phyloP scores from a whole-genome alignment of 2,329 filamentous ascomycete genomes.

The Colletotrichum navitas region DNA sequence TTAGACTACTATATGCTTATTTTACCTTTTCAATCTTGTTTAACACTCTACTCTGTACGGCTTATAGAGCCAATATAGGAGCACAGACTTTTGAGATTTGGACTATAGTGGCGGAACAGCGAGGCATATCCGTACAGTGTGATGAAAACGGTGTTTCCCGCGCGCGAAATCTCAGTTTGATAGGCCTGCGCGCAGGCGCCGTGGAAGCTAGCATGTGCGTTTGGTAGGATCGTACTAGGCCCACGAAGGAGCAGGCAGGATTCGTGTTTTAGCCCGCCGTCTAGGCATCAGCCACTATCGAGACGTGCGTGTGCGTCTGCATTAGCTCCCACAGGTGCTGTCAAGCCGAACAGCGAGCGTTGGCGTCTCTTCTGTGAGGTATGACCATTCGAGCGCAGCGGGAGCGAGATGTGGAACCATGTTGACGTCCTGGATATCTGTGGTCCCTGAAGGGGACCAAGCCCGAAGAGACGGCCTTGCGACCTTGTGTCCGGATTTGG shows the following conservation, averaged over 20 bases:
- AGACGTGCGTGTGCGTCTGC: constrained; percentile 29
- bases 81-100: background rate
- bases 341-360: constrained; percentile 7
- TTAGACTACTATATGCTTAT: background rate
- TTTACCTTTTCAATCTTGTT: background rate
- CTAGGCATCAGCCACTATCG: constrained; percentile 22
- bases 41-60: no score
- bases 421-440: constrained; percentile 16
- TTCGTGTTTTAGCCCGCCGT: constrained; percentile 7
- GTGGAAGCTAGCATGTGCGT: constrained; percentile 1
- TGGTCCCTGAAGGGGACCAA: constrained; percentile 2
- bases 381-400: background rate
- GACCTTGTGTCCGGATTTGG: background rate
- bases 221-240: constrained; percentile 3
- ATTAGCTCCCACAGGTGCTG: constrained; percentile 20
- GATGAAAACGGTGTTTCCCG: background rate
- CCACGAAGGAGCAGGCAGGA: background rate
- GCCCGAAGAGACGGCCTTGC: background rate
- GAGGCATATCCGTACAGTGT: background rate
- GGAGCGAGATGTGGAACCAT: constrained; percentile 12
- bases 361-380: constrained; percentile 5
- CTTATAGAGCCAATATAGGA: background rate
- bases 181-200: constrained; percentile 14
- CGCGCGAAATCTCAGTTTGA: background rate
- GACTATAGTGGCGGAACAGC: background rate